These are phyloP conservation scores for Raphanus hybrid DNA, from an alignment of 441 rosid genomes.

Conservation along the genomic window DNA sequence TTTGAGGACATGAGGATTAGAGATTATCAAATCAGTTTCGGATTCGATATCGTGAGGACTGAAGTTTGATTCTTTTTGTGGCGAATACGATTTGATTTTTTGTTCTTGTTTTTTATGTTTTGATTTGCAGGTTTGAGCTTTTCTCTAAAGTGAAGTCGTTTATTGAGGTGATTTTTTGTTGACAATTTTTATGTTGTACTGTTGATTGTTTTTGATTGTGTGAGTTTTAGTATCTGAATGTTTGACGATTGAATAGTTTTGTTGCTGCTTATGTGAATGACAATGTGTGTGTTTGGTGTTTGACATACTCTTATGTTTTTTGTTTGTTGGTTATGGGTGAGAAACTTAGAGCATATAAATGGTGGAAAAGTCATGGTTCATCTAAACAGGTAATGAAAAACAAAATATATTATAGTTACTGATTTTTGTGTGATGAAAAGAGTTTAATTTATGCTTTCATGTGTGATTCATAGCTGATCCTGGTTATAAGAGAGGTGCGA, in stretches of 20 bases:
- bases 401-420: background rate
- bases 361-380: background rate
- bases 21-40: background rate
- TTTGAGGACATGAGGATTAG: background rate
- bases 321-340: background rate
- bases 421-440: background rate
- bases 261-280: background rate
- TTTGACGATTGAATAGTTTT: background rate
- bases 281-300: background rate
- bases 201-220: background rate
- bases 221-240: background rate
- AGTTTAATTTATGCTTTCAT: background rate
- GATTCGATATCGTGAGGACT: background rate
- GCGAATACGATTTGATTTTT: background rate
- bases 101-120: background rate
- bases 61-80: background rate
- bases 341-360: background rate
- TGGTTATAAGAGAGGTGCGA: slow-evolving; percentile 2
- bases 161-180: background rate
- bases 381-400: background rate
- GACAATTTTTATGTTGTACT: background rate
- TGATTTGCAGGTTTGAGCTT: background rate
- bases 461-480: background rate
- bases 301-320: background rate
- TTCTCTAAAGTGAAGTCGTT: background rate